Percentiles rank a stretch among this genome's conserved stretches.
phyloP scores from a whole-genome alignment of 495 filamentous ascomycete genomes.

The Amphirosellinia nigrospora region DNA sequence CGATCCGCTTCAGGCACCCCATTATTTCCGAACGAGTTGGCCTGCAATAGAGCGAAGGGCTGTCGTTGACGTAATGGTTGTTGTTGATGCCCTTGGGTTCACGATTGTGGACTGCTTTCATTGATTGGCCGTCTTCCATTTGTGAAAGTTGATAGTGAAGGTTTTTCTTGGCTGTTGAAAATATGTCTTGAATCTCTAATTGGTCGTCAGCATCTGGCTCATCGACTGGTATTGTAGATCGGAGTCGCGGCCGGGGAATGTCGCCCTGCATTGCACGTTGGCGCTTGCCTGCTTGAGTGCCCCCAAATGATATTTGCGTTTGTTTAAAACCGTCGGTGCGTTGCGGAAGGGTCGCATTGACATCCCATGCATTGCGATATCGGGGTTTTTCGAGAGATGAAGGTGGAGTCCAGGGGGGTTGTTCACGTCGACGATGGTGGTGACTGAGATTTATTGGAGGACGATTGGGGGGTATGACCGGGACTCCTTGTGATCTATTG shows the following conservation, averaged over 20 bases:
- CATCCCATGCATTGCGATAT: background rate
- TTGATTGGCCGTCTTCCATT: slow-evolving; percentile 35
- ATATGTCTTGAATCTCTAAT: slow-evolving; percentile 5
- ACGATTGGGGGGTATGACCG: background rate
- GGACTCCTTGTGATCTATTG: background rate
- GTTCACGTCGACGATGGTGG: slow-evolving; percentile 23
- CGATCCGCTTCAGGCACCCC: slow-evolving; percentile 14
- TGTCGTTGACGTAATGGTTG: slow-evolving; percentile 2
- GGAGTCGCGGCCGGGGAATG: background rate
- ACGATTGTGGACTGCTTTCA: background rate
- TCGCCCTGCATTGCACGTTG: slow-evolving; percentile 4
- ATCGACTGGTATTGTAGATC: background rate
- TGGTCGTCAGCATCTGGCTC: background rate
- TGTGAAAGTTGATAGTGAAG: slow-evolving; percentile 27
- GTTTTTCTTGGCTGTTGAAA: slow-evolving; percentile 18
- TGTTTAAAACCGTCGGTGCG: slow-evolving; percentile 29
- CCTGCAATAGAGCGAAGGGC: slow-evolving; percentile 5
- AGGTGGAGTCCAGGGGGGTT: slow-evolving; percentile 35
- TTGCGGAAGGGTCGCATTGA: background rate
- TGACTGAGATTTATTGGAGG: slow-evolving; percentile 9
- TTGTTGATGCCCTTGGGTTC: background rate
- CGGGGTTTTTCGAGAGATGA: slow-evolving; percentile 28
- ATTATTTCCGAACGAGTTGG: slow-evolving; percentile 10
- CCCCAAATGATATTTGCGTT: slow-evolving; percentile 32
- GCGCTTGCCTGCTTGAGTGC: slow-evolving; percentile 2